Percentiles rank a stretch among this genome's conserved stretches.
Conservation (phyloP, 2,329 filamentous ascomycete species). For the Exophiala alcalophila region DNA sequence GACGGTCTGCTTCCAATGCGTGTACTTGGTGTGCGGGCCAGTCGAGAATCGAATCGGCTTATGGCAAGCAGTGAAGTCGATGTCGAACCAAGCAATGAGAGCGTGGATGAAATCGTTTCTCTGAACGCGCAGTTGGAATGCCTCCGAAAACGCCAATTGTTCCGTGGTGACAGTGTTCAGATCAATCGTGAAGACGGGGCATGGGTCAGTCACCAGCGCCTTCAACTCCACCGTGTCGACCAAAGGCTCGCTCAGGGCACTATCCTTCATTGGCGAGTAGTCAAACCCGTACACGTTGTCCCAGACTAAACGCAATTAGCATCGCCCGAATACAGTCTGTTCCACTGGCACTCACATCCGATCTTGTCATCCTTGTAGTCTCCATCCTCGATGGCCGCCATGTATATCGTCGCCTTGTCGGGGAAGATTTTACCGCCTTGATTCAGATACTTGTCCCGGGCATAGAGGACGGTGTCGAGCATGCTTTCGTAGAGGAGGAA, state of each 20-base stretch:
- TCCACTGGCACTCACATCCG: slow-evolving; percentile 68
- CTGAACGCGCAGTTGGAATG: slow-evolving; percentile 72
- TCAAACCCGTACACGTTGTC: slow-evolving; percentile 99
- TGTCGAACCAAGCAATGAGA: slow-evolving; percentile 97
- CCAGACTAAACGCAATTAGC: slow-evolving; percentile 67
- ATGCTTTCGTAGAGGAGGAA: slow-evolving; percentile 98
- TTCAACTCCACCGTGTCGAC: slow-evolving; percentile 98
- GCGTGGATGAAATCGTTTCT: slow-evolving; percentile 95
- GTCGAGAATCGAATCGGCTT: slow-evolving; percentile 97
- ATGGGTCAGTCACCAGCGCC: slow-evolving; percentile 90
- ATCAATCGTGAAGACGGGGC: slow-evolving; percentile 79
- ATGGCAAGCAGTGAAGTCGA: slow-evolving; percentile 97
- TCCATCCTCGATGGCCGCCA: slow-evolving; percentile 95
- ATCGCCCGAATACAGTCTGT: neutral
- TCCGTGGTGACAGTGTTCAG: slow-evolving; percentile 82
- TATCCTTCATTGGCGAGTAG: slow-evolving; percentile 89
- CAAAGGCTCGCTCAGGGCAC: slow-evolving; percentile 89
- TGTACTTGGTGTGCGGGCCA: slow-evolving; percentile 97
- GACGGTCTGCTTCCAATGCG: slow-evolving; percentile 99
- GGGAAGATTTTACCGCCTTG: slow-evolving; percentile 94
- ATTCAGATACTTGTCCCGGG: slow-evolving; percentile 84
- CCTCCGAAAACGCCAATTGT: slow-evolving; percentile 79
- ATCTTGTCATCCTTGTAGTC: slow-evolving; percentile 99
- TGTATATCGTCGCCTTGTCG: slow-evolving; percentile 96
- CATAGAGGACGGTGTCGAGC: slow-evolving; percentile 96